Evolutionary conservation across 2,329 filamentous ascomycete genomes (phyloP).

Genomic region (Scortechinia acanthostroma): DNA sequence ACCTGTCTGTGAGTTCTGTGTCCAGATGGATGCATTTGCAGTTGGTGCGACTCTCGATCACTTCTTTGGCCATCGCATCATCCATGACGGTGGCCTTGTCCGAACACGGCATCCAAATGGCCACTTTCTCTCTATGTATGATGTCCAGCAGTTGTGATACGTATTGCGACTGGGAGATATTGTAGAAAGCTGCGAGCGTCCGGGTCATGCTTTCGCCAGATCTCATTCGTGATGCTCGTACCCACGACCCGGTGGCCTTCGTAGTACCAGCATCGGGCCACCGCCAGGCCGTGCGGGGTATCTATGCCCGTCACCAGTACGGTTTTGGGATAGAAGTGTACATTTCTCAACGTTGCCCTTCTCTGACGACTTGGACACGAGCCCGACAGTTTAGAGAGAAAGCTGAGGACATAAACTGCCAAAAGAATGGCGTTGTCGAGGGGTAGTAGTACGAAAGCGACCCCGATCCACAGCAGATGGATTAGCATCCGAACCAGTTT

Average conservation of each 20-base stretch:
- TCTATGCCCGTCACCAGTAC: constrained; percentile 68
- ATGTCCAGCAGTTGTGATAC: constrained; percentile 47
- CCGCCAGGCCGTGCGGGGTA: constrained; percentile 63
- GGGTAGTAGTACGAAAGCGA: constrained; percentile 33
- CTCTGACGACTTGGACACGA: constrained; percentile 15
- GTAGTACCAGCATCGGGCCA: constrained; percentile 59
- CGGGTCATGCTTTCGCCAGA: constrained; percentile 50
- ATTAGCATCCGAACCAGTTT: constrained; percentile 9
- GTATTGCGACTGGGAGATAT: constrained; percentile 36
- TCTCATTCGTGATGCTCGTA: constrained; percentile 52
- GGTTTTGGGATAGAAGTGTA: constrained; percentile 27
- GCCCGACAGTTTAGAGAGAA: constrained; percentile 8
- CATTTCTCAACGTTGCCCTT: constrained; percentile 15
- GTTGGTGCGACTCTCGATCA: constrained; percentile 43
- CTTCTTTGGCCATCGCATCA: constrained; percentile 58
- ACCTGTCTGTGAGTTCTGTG: constrained; percentile 38
- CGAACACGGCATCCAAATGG: constrained; percentile 71
- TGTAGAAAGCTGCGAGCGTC: constrained; percentile 45
- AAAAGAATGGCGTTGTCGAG: constrained; percentile 30
- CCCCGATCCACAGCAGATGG: constrained; percentile 17
- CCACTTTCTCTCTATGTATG: constrained; percentile 49
- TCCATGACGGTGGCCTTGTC: constrained; percentile 59
- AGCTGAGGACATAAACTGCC: neutral
- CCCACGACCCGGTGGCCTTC: constrained; percentile 66
- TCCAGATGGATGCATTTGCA: constrained; percentile 62